These are phyloP conservation scores for Raffaelea deltoideospora DNA, from an alignment of 2,329 filamentous ascomycete species.

Conservation along the genomic window DNA sequence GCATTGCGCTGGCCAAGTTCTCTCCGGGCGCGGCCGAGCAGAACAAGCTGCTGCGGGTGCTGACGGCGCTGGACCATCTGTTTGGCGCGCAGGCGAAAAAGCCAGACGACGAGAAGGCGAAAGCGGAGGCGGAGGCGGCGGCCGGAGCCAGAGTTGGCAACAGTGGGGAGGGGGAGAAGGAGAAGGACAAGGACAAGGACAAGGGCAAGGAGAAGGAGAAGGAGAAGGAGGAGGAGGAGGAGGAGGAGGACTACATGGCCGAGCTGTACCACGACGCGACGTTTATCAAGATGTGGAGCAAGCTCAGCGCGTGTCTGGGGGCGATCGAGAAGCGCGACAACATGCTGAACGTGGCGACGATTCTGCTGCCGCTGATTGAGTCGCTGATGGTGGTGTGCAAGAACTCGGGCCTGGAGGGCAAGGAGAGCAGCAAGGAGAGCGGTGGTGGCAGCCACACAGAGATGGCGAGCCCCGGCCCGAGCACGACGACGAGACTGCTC, in stretches of 20 bases:
- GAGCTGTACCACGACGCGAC: constrained; percentile 82
- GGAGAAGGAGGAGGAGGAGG: constrained; percentile 35
- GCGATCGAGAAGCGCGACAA: constrained; percentile 85
- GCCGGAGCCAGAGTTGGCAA: too few relatives aligned
- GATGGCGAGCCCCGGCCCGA: neutral
- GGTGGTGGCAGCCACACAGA: constrained; percentile 12
- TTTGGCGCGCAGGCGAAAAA: constrained; percentile 69
- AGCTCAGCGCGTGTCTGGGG: constrained; percentile 74
- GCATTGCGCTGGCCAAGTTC: constrained; percentile 85
- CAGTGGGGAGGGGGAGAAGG: constrained; percentile 13
- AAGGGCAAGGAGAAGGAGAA: constrained; percentile 75
- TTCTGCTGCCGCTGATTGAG: constrained; percentile 85
- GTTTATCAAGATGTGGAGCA: constrained; percentile 83
- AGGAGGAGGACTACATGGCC: constrained; percentile 72
- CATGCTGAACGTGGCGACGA: constrained; percentile 94
- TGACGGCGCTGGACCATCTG: constrained; percentile 89
- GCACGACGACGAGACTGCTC: constrained; percentile 25
- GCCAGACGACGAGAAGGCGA: constrained; percentile 18
- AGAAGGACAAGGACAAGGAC: too few relatives aligned
- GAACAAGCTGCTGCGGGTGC: constrained; percentile 80
- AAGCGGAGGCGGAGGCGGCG: neutral
- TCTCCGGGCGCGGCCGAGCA: constrained; percentile 93
- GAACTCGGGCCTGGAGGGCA: constrained; percentile 30
- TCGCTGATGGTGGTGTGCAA: constrained; percentile 99
- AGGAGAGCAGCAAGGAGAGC: neutral